Evolutionary conservation across 116 monocot species (phyloP).

Genomic region (Thalassia testudinum): DNA sequence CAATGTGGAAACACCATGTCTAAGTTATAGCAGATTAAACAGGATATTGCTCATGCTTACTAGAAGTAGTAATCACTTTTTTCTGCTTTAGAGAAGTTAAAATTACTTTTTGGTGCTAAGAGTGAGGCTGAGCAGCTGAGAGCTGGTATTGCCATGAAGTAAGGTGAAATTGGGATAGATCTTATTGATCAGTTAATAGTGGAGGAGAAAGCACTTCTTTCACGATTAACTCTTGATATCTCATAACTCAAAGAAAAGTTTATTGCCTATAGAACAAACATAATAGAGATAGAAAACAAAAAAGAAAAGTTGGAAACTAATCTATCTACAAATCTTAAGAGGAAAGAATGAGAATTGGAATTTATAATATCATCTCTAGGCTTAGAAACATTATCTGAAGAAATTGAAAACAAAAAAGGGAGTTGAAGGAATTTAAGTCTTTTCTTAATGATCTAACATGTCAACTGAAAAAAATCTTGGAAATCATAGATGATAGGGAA

Average conservation of each 20-base stretch:
- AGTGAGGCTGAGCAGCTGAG: conserved; percentile 85
- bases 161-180: conserved; percentile 95
- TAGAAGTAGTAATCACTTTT: conserved; percentile 65
- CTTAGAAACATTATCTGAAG: conserved; percentile 30
- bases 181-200: conserved; percentile 82
- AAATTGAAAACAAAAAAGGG: conserved; percentile 56
- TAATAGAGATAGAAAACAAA: conserved; percentile 90
- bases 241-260: conserved; percentile 86
- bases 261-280: conserved; percentile 61
- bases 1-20: conserved; percentile 55
- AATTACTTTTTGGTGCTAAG: conserved; percentile 53
- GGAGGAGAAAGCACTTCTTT: conserved; percentile 66
- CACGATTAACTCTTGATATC: conserved; percentile 87
- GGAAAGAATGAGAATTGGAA: conserved; percentile 75
- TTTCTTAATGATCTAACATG: conserved; percentile 49
- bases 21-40: conserved; percentile 70
- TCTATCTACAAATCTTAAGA: conserved; percentile 85
- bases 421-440: conserved; percentile 40
- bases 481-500: too few relatives aligned
- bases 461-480: conserved; percentile 60
- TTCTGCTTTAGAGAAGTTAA: conserved; percentile 77
- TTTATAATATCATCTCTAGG: conserved; percentile 52
- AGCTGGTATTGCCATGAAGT: conserved; percentile 86
- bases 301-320: conserved; percentile 94
- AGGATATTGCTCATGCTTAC: conserved; percentile 56